phyloP scores from a whole-genome alignment of 2,329 filamentous ascomycete genomes.

The Cladophialophora bantiana region DNA sequence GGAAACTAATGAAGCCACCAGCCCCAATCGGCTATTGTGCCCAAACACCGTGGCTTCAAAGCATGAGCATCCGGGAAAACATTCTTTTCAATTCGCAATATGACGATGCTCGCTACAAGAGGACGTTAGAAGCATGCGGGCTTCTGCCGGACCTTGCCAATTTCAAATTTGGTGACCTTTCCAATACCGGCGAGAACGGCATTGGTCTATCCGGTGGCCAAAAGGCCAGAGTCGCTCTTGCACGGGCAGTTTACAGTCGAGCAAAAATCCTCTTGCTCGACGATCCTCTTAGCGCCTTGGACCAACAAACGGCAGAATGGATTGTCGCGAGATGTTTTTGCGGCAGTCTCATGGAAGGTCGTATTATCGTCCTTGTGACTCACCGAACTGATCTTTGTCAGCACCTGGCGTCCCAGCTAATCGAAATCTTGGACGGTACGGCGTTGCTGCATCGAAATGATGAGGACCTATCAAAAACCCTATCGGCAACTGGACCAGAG shows the following conservation, averaged over 20 bases:
- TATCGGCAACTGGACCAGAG: conserved; percentile 48
- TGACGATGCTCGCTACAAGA: conserved; percentile 72
- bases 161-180: conserved; percentile 70
- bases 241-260: conserved; percentile 65
- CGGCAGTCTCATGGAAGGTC: conserved; percentile 61
- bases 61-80: conserved; percentile 73
- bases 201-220: conserved; percentile 68
- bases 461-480: conserved; percentile 48
- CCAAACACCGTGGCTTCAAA: conserved; percentile 72
- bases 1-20: conserved; percentile 60
- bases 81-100: conserved; percentile 71
- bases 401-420: conserved; percentile 73
- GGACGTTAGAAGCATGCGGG: conserved; percentile 71
- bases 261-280: conserved; percentile 64
- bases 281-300: conserved; percentile 66
- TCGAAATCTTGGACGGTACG: conserved; percentile 71
- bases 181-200: conserved; percentile 67
- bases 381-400: conserved; percentile 75
- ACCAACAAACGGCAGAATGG: conserved; percentile 69
- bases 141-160: conserved; percentile 67
- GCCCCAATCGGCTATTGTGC: conserved; percentile 67
- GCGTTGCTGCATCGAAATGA: conserved; percentile 57
- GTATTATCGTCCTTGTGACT: conserved; percentile 67
- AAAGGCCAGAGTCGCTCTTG: conserved; percentile 66
- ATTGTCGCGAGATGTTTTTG: conserved; percentile 65